Evolutionary conservation across 2,329 filamentous ascomycete species (phyloP).

Genomic region (Endocalyx cinctus): DNA sequence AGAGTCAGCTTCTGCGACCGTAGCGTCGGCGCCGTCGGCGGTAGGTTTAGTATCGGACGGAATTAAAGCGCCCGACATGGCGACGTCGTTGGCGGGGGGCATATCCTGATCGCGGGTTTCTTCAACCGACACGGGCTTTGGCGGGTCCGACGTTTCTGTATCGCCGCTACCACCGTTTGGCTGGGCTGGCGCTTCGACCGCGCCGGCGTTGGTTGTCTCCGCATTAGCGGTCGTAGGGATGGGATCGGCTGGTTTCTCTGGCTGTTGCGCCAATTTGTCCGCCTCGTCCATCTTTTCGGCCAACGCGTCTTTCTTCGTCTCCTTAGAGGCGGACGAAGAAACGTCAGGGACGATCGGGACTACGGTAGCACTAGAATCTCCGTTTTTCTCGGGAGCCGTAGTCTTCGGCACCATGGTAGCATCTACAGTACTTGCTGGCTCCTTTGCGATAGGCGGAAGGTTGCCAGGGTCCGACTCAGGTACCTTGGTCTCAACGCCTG

Average conservation of each 20-base stretch:
- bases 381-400: no score
- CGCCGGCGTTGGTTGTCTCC: slow-evolving; percentile 8
- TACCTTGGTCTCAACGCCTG: slow-evolving; percentile 15
- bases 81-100: slow-evolving; percentile 9
- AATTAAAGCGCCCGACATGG: slow-evolving; percentile 11
- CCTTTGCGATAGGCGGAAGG: slow-evolving; percentile 17
- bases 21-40: neutral
- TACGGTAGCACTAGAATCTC: no score
- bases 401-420: slow-evolving; percentile 15
- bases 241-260: slow-evolving; percentile 19
- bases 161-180: no score
- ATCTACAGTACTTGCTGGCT: slow-evolving; percentile 13
- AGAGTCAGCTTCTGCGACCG: slow-evolving; percentile 11
- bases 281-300: slow-evolving; percentile 15
- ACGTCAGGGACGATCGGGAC: no score
- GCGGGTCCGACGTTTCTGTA: slow-evolving; percentile 15
- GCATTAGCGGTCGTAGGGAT: slow-evolving; percentile 6
- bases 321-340: no score
- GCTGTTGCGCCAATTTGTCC: slow-evolving; percentile 12
- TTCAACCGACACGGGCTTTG: slow-evolving; percentile 25
- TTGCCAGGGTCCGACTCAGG: slow-evolving; percentile 13
- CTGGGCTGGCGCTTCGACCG: slow-evolving; percentile 10
- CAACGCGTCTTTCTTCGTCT: slow-evolving; percentile 18
- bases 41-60: slow-evolving; percentile 15
- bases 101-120: slow-evolving; percentile 23